phyloP scores from a whole-genome alignment of 257 asterid genomes.

The Sherardia arvensis region DNA sequence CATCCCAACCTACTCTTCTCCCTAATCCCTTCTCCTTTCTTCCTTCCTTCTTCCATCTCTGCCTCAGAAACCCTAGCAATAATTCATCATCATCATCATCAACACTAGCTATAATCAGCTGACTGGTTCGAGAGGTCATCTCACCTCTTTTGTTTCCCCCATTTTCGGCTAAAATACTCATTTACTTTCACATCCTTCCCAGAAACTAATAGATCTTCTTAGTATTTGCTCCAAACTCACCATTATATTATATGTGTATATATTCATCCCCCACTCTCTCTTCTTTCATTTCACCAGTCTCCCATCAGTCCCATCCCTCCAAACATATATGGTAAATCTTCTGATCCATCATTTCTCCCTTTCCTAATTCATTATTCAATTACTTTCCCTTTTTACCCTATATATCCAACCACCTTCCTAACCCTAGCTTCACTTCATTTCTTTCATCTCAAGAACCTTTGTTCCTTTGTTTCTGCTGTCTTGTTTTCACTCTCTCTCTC shows the following conservation, averaged over 20 bases:
- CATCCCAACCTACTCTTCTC: conserved; percentile 44
- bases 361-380: neutral
- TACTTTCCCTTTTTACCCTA: neutral
- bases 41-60: neutral
- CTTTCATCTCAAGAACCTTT: neutral
- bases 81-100: conserved; percentile 12
- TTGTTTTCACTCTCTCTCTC: too few species aligned
- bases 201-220: conserved; percentile 21
- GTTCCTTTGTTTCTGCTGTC: too few species aligned
- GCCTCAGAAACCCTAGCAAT: conserved; percentile 1
- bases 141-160: conserved; percentile 28
- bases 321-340: conserved; percentile 42
- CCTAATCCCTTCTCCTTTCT: neutral
- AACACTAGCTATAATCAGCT: too few species aligned
- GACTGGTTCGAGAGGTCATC: conserved; percentile 9
- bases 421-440: too few species aligned
- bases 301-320: conserved; percentile 31
- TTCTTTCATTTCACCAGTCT: conserved; percentile 12
- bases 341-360: conserved; percentile 26
- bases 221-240: conserved; percentile 26
- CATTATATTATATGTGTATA: neutral
- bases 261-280: neutral
- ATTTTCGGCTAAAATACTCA: conserved; percentile 28
- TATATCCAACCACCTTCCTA: neutral
- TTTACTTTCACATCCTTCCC: conserved; percentile 5